Evolutionary conservation across 2,329 filamentous ascomycete species (phyloP).

Genomic region (Pseudogymnoascus sp.): DNA sequence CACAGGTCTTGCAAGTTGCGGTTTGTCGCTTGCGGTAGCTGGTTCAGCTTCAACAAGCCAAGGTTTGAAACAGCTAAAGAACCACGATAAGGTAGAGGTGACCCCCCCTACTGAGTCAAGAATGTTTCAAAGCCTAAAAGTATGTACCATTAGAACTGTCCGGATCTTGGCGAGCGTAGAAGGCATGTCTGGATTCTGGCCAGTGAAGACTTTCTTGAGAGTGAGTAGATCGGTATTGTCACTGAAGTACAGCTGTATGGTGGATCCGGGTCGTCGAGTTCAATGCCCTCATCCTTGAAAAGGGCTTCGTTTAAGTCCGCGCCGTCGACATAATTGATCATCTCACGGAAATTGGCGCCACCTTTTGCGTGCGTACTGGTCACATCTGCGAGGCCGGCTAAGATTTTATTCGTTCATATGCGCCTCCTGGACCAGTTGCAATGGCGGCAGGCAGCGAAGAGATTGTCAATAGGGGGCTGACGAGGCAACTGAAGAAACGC

Average conservation of each 20-base stretch:
- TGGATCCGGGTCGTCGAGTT: neutral
- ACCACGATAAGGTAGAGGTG: neutral
- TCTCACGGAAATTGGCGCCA: neutral
- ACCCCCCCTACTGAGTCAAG: neutral
- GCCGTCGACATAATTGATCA: neutral
- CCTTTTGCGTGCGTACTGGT: neutral
- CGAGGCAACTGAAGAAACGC: too few species aligned
- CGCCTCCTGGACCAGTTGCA: too few species aligned
- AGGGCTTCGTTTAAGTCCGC: too few species aligned
- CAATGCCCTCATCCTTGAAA: neutral
- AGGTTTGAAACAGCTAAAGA: neutral
- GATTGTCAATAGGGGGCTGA: too few species aligned
- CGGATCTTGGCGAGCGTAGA: too few species aligned
- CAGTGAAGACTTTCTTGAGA: too few species aligned
- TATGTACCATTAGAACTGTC: too few species aligned
- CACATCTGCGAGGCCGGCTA: neutral
- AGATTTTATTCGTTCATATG: neutral
- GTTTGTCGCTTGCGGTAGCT: neutral
- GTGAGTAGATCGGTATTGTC: too few species aligned
- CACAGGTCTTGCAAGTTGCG: neutral
- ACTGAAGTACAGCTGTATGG: too few species aligned
- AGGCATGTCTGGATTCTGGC: too few species aligned
- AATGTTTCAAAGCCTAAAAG: neutral
- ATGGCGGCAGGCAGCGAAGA: too few species aligned
- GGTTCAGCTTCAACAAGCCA: neutral